Percentiles rank a stretch among this genome's conserved stretches.
Evolutionary conservation across 2,329 filamentous ascomycete genomes (phyloP).

Genomic region (Sporothrix dimorphospora): DNA sequence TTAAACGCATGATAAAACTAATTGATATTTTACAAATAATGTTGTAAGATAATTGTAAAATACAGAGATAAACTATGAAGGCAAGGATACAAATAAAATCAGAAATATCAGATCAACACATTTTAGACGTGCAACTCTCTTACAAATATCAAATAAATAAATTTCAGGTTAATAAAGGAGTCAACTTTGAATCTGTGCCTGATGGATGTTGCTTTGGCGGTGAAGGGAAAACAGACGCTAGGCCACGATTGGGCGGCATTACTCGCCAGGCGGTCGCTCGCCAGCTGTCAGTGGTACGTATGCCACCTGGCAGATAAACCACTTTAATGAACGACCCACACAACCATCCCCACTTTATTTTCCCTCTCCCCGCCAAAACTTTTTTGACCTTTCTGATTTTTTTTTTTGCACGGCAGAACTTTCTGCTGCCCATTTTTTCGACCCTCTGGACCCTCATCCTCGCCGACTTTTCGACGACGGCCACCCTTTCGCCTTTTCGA

Average conservation of each 20-base stretch:
- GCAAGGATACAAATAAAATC: too few species aligned
- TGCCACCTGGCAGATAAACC: constrained; percentile 9
- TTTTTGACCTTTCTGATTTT: constrained; percentile 29
- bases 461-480: constrained; percentile 19
- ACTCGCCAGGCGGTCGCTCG: neutral
- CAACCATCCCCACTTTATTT: neutral
- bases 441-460: constrained; percentile 10
- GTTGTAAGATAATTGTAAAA: neutral
- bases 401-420: constrained; percentile 20
- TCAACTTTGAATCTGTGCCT: neutral
- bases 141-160: neutral
- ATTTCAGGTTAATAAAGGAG: neutral
- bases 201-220: constrained; percentile 4
- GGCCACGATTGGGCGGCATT: constrained; percentile 6
- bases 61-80: too few species aligned
- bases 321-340: constrained; percentile 7
- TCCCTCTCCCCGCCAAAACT: constrained; percentile 25
- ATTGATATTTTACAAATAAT: too few species aligned
- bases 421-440: constrained; percentile 23
- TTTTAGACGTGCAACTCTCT: neutral
- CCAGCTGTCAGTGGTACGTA: neutral
- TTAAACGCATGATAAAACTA: too few species aligned
- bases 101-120: too few species aligned
- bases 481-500: neutral
- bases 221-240: neutral